Evolutionary conservation across 1,284 basidiomycete genomes (phyloP), one percentile per base, ranked within the genome.

Genomic region (Ustilago nuda): DNA sequence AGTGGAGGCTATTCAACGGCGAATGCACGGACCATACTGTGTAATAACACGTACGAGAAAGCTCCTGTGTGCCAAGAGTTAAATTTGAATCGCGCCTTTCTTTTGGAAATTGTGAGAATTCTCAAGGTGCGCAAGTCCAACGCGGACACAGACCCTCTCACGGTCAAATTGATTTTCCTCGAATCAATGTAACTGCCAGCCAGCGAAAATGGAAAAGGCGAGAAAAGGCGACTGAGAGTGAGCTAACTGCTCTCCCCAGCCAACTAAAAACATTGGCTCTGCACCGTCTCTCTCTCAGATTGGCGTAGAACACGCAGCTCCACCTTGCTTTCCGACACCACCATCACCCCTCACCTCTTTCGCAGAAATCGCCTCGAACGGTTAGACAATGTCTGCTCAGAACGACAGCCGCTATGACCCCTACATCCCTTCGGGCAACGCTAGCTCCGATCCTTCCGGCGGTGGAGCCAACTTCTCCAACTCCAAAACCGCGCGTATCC

Each of bases 401-500:
- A 76, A 75, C 71, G 76, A 76, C 54, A 76, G 72, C 53, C 76
- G 75, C 35, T 85, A 85, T 62, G 83, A 85, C 68, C 83, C 83
- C 12, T 85, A 85, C 70, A 83, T 85, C 59, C 81, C 81, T 30
- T 68, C 81, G 36, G 81, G 80, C n/a, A 78, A 72, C 37, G 72
- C 66, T 11, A 69, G 74, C 61, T 78, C 76, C 54, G 67, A 78
- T 37, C 69, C 78, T 19, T 66, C 75, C 13, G 78, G 81, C 43
- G 71, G 76, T 55, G 66, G 68, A 11, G 56, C 63, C 61, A 76
- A 73, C 61, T 78, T 79, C 27, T 82, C 82, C 48, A 80, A 79
- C 65, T 66, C 72, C 50, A 79, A 81, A 50, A 84, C 83, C 4
- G 83, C 83, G 30, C 80, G 82, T 32, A 85, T 85, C 63, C 83